phyloP scores from a whole-genome alignment of 176 grass and related monocot species.

The Melocanna baccifera region DNA sequence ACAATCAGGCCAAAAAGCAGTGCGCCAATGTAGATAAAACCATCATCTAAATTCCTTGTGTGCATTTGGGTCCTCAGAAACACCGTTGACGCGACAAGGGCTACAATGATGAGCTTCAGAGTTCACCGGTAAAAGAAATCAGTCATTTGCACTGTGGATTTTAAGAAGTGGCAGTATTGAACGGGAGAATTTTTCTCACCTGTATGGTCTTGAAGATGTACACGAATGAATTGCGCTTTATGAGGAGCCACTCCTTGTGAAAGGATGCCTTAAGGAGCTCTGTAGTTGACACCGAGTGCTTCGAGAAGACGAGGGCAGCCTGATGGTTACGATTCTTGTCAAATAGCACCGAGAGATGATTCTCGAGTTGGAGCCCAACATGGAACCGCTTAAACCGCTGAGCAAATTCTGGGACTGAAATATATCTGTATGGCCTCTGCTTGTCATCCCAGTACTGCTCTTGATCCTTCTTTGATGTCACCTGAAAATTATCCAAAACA shows the following conservation, averaged over 20 bases:
- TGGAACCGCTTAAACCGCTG: constrained; percentile 66
- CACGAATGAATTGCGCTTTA: constrained; percentile 94
- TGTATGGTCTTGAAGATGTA: constrained; percentile 92
- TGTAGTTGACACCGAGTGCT: constrained; percentile 57
- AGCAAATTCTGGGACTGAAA: constrained; percentile 80
- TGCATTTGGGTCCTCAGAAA: constrained; percentile 82
- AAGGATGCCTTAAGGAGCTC: constrained; percentile 85
- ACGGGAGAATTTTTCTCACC: constrained; percentile 34
- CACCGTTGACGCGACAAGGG: constrained; percentile 62
- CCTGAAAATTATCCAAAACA: constrained; percentile 35
- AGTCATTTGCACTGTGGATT: not conserved
- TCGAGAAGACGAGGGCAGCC: constrained; percentile 87
- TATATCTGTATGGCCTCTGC: constrained; percentile 66
- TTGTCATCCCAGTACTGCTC: constrained; percentile 91
- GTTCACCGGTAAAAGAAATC: not conserved
- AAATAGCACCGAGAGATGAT: constrained; percentile 74
- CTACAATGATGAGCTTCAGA: constrained; percentile 72
- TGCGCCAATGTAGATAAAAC: constrained; percentile 73
- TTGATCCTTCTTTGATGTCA: constrained; percentile 97
- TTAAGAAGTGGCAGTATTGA: not conserved
- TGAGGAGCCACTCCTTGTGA: constrained; percentile 96
- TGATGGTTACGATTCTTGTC: constrained; percentile 68
- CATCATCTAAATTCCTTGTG: constrained; percentile 59
- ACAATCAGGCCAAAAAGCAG: constrained; percentile 76
- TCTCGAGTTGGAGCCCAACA: constrained; percentile 76